A percentile compares a stretch with the other conserved stretches of the same genome.
Evolutionary conservation across 106 monocot genomes (phyloP).

Genomic region (Hemerocallis citrina): DNA sequence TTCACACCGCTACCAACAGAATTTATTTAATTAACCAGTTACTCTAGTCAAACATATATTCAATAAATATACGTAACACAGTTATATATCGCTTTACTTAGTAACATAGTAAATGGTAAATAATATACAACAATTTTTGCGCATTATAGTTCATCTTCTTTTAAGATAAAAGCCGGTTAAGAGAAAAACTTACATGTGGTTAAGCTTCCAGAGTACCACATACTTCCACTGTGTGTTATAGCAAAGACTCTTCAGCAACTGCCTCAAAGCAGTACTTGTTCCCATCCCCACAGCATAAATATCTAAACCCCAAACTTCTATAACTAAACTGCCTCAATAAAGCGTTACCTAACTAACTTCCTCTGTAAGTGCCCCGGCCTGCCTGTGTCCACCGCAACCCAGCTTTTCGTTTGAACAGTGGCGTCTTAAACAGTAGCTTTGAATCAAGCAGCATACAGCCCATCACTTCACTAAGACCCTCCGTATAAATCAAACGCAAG

Average conservation of each 20-base stretch:
- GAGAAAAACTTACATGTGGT: constrained; percentile 27
- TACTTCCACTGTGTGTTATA: constrained; percentile 39
- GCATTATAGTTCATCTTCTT: too few relatives aligned
- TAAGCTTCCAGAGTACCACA: constrained; percentile 64
- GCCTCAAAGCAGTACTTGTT: constrained; percentile 13
- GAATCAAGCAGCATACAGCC: constrained; percentile 33
- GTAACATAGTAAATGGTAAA: too few relatives aligned
- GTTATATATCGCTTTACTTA: too few relatives aligned
- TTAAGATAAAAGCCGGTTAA: too few relatives aligned
- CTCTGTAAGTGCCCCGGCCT: constrained; percentile 56
- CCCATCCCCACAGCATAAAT: too few relatives aligned
- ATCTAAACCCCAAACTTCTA: constrained; percentile 1
- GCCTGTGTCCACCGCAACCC: constrained; percentile 57
- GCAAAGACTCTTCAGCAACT: constrained; percentile 42
- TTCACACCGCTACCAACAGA: background rate
- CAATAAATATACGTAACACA: background rate
- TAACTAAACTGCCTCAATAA: background rate
- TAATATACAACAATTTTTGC: background rate
- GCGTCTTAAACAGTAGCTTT: too few relatives aligned
- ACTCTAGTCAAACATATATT: background rate
- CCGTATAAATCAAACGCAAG: background rate
- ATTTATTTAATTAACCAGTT: background rate
- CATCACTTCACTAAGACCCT: constrained; percentile 20
- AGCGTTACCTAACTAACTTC: constrained; percentile 25
- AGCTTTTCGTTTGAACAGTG: constrained; percentile 43